Evolutionary conservation across 1,139 yeast species (phyloP).

Genomic region (Kodamaea suecica): DNA sequence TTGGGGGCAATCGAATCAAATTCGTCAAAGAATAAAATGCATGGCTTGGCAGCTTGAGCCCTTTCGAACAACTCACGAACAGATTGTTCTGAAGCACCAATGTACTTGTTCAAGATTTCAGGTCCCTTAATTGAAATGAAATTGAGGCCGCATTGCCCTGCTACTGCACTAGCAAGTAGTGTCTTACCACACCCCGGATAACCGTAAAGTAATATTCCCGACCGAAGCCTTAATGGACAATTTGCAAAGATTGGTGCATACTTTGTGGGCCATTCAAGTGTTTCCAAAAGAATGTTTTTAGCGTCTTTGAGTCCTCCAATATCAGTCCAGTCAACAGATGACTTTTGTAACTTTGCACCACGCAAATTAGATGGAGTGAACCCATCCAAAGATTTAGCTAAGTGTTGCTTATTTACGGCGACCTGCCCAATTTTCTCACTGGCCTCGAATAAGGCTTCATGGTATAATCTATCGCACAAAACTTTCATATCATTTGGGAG

Average conservation of each 20-base stretch:
- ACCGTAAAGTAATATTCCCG: slow-evolving; percentile 88
- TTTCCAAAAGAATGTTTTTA: slow-evolving; percentile 72
- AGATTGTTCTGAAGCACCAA: slow-evolving; percentile 96
- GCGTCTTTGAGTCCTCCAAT: slow-evolving; percentile 86
- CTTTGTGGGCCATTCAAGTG: slow-evolving; percentile 95
- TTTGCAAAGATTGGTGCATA: slow-evolving; percentile 90
- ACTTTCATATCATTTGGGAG: slow-evolving; percentile 78
- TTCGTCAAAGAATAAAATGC: slow-evolving; percentile 91
- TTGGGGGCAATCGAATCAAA: slow-evolving; percentile 97
- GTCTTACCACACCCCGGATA: slow-evolving; percentile 99
- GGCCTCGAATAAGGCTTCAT: slow-evolving; percentile 49
- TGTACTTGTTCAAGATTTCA: slow-evolving; percentile 89
- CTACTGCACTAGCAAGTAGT: slow-evolving; percentile 86
- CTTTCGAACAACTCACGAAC: slow-evolving; percentile 90
- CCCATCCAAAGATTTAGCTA: slow-evolving; percentile 58
- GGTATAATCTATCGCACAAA: slow-evolving; percentile 71
- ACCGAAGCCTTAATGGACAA: slow-evolving; percentile 82
- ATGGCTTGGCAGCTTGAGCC: slow-evolving; percentile 93
- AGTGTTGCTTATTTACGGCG: slow-evolving; percentile 30
- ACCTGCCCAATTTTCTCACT: slow-evolving; percentile 12
- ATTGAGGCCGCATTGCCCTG: slow-evolving; percentile 90
- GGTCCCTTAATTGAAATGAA: slow-evolving; percentile 96
- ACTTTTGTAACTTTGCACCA: slow-evolving; percentile 82
- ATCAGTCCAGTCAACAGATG: slow-evolving; percentile 75
- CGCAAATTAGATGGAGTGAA: slow-evolving; percentile 80